A percentile compares a stretch with the other conserved stretches of the same genome.
phyloP scores from a whole-genome alignment of 225 moss, liverwort and hornwort species.

The Pseudoscleropodium purum region DNA sequence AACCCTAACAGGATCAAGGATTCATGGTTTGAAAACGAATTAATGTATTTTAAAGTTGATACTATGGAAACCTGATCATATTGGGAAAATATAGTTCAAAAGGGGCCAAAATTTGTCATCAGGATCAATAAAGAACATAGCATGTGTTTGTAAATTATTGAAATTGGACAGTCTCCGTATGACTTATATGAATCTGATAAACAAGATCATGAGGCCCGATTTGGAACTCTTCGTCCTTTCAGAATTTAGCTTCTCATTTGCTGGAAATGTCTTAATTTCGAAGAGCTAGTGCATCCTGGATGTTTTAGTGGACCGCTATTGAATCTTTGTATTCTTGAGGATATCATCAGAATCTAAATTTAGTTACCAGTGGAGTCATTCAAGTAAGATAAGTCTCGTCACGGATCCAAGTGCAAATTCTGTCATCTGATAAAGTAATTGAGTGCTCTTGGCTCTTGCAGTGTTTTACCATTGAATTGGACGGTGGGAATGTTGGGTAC shows the following conservation, averaged over 20 bases:
- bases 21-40: not conserved
- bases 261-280: not conserved
- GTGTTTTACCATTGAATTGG: slow-evolving; percentile 84
- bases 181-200: too few species aligned
- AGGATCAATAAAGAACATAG: not conserved
- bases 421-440: not conserved
- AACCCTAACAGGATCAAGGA: not conserved
- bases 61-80: not conserved
- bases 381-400: not conserved
- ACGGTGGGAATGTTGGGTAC: slow-evolving; percentile 89
- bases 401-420: not conserved
- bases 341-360: not conserved
- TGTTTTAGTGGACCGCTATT: not conserved
- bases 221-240: not conserved
- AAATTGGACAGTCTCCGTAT: not conserved
- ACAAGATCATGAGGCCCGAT: not conserved
- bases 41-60: not conserved
- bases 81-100: not conserved
- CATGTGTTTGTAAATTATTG: not conserved
- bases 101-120: not conserved
- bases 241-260: not conserved
- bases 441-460: slow-evolving; percentile 17
- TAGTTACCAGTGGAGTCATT: not conserved
- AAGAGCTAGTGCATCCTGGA: not conserved
- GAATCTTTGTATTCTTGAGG: not conserved